Conservation (phyloP, 108 stramenopile genomes). For the Nannochloropsis salina region DNA sequence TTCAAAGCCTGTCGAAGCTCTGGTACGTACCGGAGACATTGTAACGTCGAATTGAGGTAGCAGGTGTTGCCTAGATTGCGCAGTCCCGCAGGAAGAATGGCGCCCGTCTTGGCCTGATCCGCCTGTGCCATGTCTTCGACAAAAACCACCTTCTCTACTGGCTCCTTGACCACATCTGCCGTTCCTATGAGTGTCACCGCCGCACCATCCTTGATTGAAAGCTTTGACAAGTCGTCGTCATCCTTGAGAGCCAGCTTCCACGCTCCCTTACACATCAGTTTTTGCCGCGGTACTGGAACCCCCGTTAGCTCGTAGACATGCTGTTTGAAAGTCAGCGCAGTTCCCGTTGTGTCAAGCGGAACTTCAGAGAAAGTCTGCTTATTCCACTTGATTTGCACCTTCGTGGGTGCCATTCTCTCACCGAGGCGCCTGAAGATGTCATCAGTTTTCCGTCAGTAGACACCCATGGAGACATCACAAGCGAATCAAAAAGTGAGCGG, state of each 20-base stretch:
- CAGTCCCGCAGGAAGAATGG: conserved; percentile 81
- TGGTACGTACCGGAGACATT: conserved; percentile 76
- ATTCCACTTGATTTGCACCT: conserved; percentile 83
- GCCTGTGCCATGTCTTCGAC: conserved; percentile 85
- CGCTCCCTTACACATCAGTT: conserved; percentile 89
- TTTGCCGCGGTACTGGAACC: conserved; percentile 88
- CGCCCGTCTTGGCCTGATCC: conserved; percentile 71
- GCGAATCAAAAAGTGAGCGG: too few relatives aligned
- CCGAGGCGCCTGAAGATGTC: too few relatives aligned
- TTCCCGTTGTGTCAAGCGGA: conserved; percentile 56
- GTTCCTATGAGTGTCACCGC: conserved; percentile 92
- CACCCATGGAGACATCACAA: too few relatives aligned
- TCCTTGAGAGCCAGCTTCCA: conserved; percentile 94
- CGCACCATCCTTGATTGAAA: conserved; percentile 64
- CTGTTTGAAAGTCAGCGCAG: conserved; percentile 71
- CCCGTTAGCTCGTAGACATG: conserved; percentile 77
- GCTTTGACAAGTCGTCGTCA: conserved; percentile 62
- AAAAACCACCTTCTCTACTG: conserved; percentile 75
- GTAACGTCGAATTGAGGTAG: conserved; percentile 94
- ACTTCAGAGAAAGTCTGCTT: conserved; percentile 61
- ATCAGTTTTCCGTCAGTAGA: too few relatives aligned
- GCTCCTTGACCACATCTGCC: conserved; percentile 64
- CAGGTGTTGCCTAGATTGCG: conserved; percentile 97
- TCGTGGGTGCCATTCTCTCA: neutral
- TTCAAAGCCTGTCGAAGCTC: conserved; percentile 71